Evolutionary conservation across 352 stramenopile species (phyloP).

Genomic region (Phytopythium helicoides): DNA sequence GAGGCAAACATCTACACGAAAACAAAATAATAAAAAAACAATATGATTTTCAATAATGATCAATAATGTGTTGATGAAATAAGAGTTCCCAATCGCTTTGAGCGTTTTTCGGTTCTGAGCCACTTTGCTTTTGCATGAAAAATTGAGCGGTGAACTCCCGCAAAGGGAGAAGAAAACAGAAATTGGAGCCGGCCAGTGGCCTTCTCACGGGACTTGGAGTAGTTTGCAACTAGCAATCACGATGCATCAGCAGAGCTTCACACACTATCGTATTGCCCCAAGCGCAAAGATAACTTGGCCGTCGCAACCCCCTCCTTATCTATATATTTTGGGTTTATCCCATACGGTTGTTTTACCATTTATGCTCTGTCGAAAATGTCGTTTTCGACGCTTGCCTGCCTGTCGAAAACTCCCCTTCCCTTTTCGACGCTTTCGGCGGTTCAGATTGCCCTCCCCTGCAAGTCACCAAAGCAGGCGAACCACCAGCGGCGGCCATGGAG

Average conservation of each 20-base stretch:
- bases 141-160: too few relatives aligned
- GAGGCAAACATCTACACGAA: too few relatives aligned
- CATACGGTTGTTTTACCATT: slow-evolving; percentile 25
- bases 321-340: slow-evolving; percentile 11
- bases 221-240: slow-evolving; percentile 96
- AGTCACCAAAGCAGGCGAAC: too few relatives aligned
- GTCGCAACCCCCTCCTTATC: neutral
- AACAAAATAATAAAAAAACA: too few relatives aligned
- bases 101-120: too few relatives aligned
- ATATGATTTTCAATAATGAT: too few relatives aligned
- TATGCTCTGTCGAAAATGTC: neutral
- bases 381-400: slow-evolving; percentile 7
- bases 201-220: slow-evolving; percentile 90
- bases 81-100: too few relatives aligned
- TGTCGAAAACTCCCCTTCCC: neutral
- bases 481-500: too few relatives aligned
- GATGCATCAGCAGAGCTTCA: slow-evolving; percentile 93
- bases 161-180: slow-evolving; percentile 78
- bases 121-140: too few relatives aligned
- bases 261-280: slow-evolving; percentile 92
- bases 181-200: slow-evolving; percentile 91
- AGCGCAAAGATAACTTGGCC: slow-evolving; percentile 78
- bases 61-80: too few relatives aligned
- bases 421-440: slow-evolving; percentile 10
- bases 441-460: too few relatives aligned